A percentile compares a stretch with the other conserved stretches of the same genome.
These are phyloP conservation scores for Jimgerdemannia flammicorona DNA, from an alignment of 192 early-diverging fungal genomes.

Conservation along the genomic window DNA sequence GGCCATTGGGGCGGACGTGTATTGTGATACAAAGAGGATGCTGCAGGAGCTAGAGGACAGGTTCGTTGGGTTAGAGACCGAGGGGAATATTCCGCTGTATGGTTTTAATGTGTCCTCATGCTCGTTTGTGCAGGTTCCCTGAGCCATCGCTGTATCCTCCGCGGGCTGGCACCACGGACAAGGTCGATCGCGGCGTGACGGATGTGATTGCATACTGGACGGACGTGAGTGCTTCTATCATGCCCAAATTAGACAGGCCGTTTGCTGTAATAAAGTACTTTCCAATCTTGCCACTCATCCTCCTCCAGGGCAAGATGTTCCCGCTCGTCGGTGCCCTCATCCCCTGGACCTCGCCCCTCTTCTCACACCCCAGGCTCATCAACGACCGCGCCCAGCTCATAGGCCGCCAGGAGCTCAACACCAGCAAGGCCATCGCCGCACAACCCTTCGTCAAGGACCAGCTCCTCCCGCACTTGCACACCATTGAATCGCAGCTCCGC, in stretches of 20 bases:
- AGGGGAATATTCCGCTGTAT: background rate
- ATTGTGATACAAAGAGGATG: constrained; percentile 33
- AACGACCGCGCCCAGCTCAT: constrained; percentile 23
- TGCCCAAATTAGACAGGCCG: background rate
- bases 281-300: background rate
- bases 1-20: constrained; percentile 43
- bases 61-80: background rate
- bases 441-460: constrained; percentile 21
- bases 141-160: constrained; percentile 15
- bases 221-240: constrained; percentile 22
- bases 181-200: constrained; percentile 9
- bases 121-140: constrained; percentile 4
- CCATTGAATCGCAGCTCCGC: constrained; percentile 16
- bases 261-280: background rate
- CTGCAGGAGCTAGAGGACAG: constrained; percentile 34
- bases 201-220: constrained; percentile 21
- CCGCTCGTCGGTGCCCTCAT: constrained; percentile 17
- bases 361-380: constrained; percentile 15
- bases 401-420: constrained; percentile 8
- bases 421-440: constrained; percentile 2
- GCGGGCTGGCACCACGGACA: constrained; percentile 10
- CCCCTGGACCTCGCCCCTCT: constrained; percentile 23
- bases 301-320: constrained; percentile 21
- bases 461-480: constrained; percentile 17
- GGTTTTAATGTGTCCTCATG: background rate